These are phyloP conservation scores for Zygosaccharomyces rouxii DNA, from an alignment of 805 yeast genomes.

Conservation along the genomic window DNA sequence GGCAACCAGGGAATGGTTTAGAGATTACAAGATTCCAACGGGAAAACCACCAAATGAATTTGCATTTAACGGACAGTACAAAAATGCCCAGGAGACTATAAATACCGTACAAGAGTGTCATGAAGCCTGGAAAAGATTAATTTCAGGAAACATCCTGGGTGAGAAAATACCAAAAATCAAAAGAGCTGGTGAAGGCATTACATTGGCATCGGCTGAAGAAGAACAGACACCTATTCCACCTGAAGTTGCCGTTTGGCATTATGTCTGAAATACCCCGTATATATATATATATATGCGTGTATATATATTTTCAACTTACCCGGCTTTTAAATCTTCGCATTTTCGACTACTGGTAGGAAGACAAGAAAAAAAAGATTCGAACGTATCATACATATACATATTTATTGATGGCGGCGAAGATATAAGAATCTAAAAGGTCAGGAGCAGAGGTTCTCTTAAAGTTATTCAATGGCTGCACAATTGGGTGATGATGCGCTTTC, in stretches of 20 bases:
- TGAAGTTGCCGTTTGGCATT: constrained; percentile 38
- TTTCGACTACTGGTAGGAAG: neutral
- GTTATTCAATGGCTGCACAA: constrained; percentile 9
- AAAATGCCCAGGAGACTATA: constrained; percentile 54
- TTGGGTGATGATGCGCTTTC: constrained; percentile 12
- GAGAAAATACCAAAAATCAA: constrained; percentile 32
- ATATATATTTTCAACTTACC: constrained; percentile 1
- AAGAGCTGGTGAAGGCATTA: constrained; percentile 54
- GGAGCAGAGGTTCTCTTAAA: neutral
- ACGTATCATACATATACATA: constrained; percentile 6
- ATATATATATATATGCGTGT: neutral
- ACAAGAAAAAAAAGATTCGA: constrained; percentile 7
- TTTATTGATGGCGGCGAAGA: constrained; percentile 1
- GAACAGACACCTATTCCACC: constrained; percentile 39
- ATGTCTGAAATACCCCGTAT: constrained; percentile 4
- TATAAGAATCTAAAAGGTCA: neutral
- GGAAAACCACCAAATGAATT: constrained; percentile 74
- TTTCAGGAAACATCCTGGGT: constrained; percentile 40
- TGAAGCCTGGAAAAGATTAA: constrained; percentile 59
- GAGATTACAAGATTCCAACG: constrained; percentile 76
- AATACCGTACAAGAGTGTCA: constrained; percentile 59
- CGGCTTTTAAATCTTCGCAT: neutral
- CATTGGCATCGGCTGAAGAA: constrained; percentile 18
- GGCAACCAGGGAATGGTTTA: constrained; percentile 73
- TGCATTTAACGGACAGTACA: constrained; percentile 67